These are phyloP conservation scores for Grigorovia jiainica DNA, from an alignment of 805 yeast genomes.

Conservation along the genomic window DNA sequence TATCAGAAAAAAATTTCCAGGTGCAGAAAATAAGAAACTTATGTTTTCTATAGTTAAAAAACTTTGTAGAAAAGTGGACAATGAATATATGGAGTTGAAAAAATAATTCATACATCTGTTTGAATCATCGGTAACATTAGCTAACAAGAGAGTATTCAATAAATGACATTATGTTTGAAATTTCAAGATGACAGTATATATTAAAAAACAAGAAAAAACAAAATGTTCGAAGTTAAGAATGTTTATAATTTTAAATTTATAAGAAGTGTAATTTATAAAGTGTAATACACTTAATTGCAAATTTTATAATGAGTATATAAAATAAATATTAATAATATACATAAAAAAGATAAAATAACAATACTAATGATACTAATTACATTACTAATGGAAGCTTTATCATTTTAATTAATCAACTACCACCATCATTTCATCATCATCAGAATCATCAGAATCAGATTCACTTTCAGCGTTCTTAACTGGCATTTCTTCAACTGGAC, in stretches of 20 bases:
- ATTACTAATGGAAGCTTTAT: too few relatives aligned
- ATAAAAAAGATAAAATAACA: background rate
- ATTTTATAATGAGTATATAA: background rate
- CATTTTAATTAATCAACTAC: conserved; percentile 19
- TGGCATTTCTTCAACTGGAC: conserved; percentile 38
- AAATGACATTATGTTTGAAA: too few relatives aligned
- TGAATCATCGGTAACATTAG: too few relatives aligned
- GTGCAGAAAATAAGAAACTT: conserved; percentile 22
- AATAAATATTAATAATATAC: background rate
- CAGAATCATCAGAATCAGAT: conserved; percentile 19
- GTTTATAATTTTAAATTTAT: background rate
- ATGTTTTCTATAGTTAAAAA: conserved; percentile 26
- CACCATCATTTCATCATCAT: conserved; percentile 25
- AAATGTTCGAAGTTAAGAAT: background rate
- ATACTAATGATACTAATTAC: background rate
- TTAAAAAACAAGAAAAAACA: too few relatives aligned
- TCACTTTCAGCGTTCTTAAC: conserved; percentile 36
- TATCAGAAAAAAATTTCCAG: conserved; percentile 44
- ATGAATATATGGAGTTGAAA: conserved; percentile 25
- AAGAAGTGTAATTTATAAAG: background rate
- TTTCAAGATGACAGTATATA: too few relatives aligned
- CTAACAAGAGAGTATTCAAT: too few relatives aligned
- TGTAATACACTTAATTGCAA: background rate
- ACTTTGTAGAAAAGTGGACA: conserved; percentile 24
- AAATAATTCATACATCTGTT: conserved; percentile 5